Base-by-base conservation (phyloP, 768 basidiomycete genomes). In the Tylopilus sp. region DNA sequence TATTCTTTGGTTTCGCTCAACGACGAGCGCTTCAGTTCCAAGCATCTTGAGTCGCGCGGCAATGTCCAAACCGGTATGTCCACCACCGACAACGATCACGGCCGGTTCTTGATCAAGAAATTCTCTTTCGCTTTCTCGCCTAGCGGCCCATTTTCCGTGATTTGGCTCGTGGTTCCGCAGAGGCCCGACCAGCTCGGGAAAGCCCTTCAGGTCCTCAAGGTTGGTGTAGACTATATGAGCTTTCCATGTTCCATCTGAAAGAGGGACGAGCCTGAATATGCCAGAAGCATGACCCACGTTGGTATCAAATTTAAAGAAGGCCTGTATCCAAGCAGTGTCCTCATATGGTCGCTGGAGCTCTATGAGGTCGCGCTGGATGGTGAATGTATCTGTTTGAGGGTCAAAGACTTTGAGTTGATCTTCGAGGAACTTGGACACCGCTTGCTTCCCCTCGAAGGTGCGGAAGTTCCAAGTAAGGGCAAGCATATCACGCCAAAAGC, bases 51-150 rank as follows among this genome's bases (percentile, higher is more conserved):
- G 74, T 37, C 83, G 72, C n/a, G 83, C 85, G 0, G 82, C 82
- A 21, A 81, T 58, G 10, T 77, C 79, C 31, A 84, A 61, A 4
- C 85, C 85, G 43, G 75, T 73, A 48, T 84, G n/a, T n/a, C n/a
- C n/a, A n/a, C n/a, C n/a, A n/a, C n/a, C 77, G 26, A 78, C 69
- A 29, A 85, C 68, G 51, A 86, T 56, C 3, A 84, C 84, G 7
- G 70, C 64, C 0, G 84, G 83, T 24, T 81, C 74, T 17, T 66
- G 64, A 25, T 78, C 76, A 11, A 67, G 3, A 36, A 61, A 70
- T 36, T 70, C 64, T 13, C 36, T 59, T 50, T 69, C 63, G 40
- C 61, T 54, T 40, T 59, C 63, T 25, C 68, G 67, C 25, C 58
- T 68, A 17, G 41, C 48, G n/a, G 57, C 64, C 66, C 69, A 72